Evolutionary conservation across 176 grass and related monocot genomes (phyloP).

Genomic region (Dendrocalamus sinicus): DNA sequence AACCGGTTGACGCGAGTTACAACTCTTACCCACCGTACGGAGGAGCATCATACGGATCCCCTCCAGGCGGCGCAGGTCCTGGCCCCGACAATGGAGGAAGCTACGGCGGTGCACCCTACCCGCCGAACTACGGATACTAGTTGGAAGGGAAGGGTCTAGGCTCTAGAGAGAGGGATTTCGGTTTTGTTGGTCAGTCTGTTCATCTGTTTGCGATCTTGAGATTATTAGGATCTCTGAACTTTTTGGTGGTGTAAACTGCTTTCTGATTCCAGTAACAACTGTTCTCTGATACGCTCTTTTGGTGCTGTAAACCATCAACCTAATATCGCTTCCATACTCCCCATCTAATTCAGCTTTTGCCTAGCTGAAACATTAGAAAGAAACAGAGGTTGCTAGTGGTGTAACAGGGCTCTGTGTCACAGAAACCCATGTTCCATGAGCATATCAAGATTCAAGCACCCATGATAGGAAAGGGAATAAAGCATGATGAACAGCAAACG

Average conservation of each 20-base stretch:
- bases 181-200: slow-evolving; percentile 42
- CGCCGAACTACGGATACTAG: slow-evolving; percentile 72
- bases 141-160: neutral
- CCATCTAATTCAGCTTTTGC: neutral
- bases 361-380: neutral
- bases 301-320: neutral
- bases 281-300: neutral
- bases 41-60: slow-evolving; percentile 62
- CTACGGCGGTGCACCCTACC: slow-evolving; percentile 67
- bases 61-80: slow-evolving; percentile 27
- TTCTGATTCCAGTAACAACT: neutral
- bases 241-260: slow-evolving; percentile 47
- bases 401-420: neutral
- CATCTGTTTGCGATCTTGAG: slow-evolving; percentile 29
- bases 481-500: neutral
- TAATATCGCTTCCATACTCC: neutral
- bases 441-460: neutral
- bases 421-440: neutral
- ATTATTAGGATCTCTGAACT: slow-evolving; percentile 25
- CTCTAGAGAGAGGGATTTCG: neutral
- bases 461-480: neutral
- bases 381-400: neutral
- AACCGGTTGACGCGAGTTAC: slow-evolving; percentile 64
- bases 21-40: slow-evolving; percentile 68
- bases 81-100: slow-evolving; percentile 55